A percentile compares a stretch with the other conserved stretches of the same genome.
Evolutionary conservation across 495 filamentous ascomycete genomes (phyloP).

Genomic region (Elasticomyces elasticus): DNA sequence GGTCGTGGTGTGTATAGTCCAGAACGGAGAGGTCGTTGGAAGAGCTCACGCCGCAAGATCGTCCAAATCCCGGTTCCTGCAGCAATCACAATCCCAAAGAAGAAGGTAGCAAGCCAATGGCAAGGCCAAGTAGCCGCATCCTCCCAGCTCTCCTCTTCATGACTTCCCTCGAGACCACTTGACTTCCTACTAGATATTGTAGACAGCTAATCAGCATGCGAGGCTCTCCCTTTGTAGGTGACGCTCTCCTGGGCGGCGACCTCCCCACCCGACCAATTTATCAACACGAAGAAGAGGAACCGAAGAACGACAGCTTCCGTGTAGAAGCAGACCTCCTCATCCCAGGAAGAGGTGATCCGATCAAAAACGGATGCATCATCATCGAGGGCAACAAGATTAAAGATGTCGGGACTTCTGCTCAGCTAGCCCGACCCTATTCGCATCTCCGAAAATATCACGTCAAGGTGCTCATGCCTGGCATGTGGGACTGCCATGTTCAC

Average conservation of each 20-base stretch:
- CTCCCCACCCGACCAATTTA: not conserved
- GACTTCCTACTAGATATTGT: no score
- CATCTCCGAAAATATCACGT: conserved; percentile 12
- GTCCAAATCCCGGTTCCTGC: not conserved
- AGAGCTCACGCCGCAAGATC: not conserved
- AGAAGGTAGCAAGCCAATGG: conserved; percentile 1
- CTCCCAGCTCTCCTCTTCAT: not conserved
- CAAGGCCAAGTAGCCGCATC: not conserved
- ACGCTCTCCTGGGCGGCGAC: not conserved
- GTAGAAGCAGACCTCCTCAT: conserved; percentile 15
- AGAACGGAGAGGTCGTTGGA: no score
- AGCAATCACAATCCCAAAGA: not conserved
- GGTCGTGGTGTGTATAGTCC: not conserved
- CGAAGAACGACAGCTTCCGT: conserved; percentile 1
- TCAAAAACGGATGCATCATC: conserved; percentile 14
- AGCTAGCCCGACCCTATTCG: conserved; percentile 4
- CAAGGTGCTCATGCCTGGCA: conserved; percentile 21
- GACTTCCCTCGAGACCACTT: not conserved
- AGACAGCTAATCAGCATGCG: not conserved
- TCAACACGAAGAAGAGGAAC: not conserved
- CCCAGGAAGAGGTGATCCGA: conserved; percentile 17
- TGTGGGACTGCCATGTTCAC: conserved; percentile 24
- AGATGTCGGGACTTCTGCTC: conserved; percentile 7
- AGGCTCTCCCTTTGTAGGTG: not conserved
- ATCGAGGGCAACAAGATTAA: conserved; percentile 15